Evolutionary conservation across 257 asterid species (phyloP), one percentile per base, ranked within the genome.

Genomic region (Euphrasia confusa): DNA sequence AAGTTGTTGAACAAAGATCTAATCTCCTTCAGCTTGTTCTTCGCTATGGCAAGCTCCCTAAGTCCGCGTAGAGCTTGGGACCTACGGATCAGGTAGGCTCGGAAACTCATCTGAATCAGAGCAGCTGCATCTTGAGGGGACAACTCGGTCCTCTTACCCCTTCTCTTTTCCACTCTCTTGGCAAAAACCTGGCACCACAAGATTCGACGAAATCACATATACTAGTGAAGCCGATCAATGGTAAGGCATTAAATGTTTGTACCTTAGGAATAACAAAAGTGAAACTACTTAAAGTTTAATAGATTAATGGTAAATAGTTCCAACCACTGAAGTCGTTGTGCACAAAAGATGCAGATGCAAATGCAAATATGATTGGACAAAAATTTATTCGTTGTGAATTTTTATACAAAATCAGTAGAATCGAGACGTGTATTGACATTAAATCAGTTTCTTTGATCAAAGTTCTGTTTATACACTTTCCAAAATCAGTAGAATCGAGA

Each of bases 41-140:
- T 93, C 48, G 96, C 96, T 78, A 89, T 82, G 58, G 97, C 99
- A 68, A 93, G 83, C 68, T 93, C 97, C 33, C 99, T 78, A 13
- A 89, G 84, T 0, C 94, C 94, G 61, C 97, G 88, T n/a, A 93
- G 77, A 48, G 95, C 76, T 75, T 89, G 89, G 0, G 97, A 89
- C 74, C 97, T 85, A 37, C 77, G 79, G 56, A 87, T 79, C 39
- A 89, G 79, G 76, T 89, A 83, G 45, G 92, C 94, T 58, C 86
- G 83, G 80, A 89, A 93, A 68, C 61, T 79, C 72, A 63, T 66
- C 68, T 93, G 97, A 70, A 93, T 93, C 76, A 83, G 73, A 17
- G 70, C 52, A 5, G 92, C 96, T 10, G 97, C 95, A 47, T 87
- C 95, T 48, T 81, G 81, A 0, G 72, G 79, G 17, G 92, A 75